Evolutionary conservation across 2,329 filamentous ascomycete species (phyloP), one percentile per base, ranked within the genome.

Genomic region (Paracamarosporium sp.): DNA sequence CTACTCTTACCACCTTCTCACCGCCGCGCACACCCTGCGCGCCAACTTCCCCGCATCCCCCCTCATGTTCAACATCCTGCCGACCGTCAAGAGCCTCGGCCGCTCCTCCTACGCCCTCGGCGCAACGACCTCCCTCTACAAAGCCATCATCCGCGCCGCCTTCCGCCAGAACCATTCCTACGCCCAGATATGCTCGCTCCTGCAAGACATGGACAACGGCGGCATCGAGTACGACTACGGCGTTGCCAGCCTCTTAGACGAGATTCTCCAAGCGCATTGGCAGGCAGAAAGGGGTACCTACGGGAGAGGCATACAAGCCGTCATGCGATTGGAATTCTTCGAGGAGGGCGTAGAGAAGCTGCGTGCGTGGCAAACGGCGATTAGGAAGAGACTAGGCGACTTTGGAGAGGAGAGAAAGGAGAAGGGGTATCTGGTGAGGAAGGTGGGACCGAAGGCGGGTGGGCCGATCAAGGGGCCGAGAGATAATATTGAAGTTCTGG

Each of bases 21-120:
- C 81, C 36, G 87, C 83, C 0, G 79, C 90, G 15, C 77, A 80
- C 1, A 80, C 85, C 1, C 79, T 92, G 3, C 83, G 87, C 63
- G 78, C 76, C 2, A 78, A 80, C 1, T 93, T 91, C 9, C 82
- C 79, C 11, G 78, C 85, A 0, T 92, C 90, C 1, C 80, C 83
- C 0, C 79, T 90, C 0, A 80, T 82, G 0, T 81, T 90, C 43
- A 81, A 82, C 43, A 75, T 93, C 25, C 79, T 93, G 0, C 89
- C 90, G 0, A 83, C 85, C 7, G 79, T 93, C 65, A 90, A 90
- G 69, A 80, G 83, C 43, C 80, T 91, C 0, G 90, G 90, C 1
- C 82, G 90, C 1, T 84, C 86, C 1, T 89, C 89, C 0, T 91
- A 89, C 68, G 87, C 91, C 6, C 82, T 94, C 0, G 90, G 90